Conservation (phyloP, 176 grass and related monocot species). For the Oryza glaberrima region DNA sequence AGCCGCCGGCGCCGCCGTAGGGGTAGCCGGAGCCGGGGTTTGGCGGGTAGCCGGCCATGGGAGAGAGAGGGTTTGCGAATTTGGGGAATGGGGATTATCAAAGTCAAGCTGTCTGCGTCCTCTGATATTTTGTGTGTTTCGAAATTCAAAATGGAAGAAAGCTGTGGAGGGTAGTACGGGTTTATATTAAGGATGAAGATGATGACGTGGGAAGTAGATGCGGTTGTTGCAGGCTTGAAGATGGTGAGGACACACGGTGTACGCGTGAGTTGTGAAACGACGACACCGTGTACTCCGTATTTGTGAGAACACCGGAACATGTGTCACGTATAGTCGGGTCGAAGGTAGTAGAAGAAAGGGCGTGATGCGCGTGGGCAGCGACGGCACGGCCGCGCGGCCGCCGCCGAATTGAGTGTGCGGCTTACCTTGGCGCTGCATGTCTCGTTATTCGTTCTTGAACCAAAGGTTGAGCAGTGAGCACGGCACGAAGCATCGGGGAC, state of each 20-base stretch:
- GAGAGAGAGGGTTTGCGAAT: too few relatives aligned
- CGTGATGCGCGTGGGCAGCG: too few relatives aligned
- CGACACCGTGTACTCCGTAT: too few relatives aligned
- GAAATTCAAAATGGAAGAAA: not conserved
- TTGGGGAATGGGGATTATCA: not conserved
- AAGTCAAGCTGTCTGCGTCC: not conserved
- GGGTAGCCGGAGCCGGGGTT: conserved; percentile 45
- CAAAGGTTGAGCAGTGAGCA: not conserved
- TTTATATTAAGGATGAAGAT: not conserved
- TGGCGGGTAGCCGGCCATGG: conserved; percentile 35
- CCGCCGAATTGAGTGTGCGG: not conserved
- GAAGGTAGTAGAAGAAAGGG: not conserved
- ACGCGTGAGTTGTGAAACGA: not conserved
- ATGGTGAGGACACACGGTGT: not conserved
- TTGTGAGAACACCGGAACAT: not conserved
- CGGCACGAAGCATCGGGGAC: not conserved
- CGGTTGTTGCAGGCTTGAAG: not conserved
- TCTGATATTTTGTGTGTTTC: not conserved
- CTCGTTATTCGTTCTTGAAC: not conserved
- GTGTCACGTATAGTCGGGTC: not conserved
- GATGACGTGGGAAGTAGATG: not conserved
- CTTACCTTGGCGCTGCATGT: not conserved
- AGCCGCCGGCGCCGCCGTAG: conserved; percentile 41
- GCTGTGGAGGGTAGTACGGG: too few relatives aligned
- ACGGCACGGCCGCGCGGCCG: too few relatives aligned